Evolutionary conservation across 2,329 filamentous ascomycete species (phyloP).

Genomic region (Colletotrichum melonis): DNA sequence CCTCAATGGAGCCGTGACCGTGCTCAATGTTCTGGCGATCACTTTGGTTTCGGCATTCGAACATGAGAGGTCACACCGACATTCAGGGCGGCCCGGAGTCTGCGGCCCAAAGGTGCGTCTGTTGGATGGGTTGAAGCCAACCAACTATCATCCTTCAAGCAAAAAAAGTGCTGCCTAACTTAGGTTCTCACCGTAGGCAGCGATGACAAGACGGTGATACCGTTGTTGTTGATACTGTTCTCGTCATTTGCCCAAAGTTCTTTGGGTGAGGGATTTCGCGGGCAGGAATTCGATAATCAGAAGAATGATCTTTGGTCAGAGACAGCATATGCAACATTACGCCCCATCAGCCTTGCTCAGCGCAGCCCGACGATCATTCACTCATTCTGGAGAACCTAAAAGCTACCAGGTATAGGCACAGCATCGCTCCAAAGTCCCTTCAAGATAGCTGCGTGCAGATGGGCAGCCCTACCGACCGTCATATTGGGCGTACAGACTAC

Average conservation of each 20-base stretch:
- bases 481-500: slow-evolving; percentile 1
- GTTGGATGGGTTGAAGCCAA: neutral
- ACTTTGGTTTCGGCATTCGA: neutral
- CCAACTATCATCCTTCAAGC: neutral
- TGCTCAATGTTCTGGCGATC: neutral
- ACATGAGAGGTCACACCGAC: neutral
- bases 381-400: neutral
- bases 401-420: neutral
- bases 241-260: neutral
- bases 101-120: neutral
- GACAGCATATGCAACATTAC: neutral
- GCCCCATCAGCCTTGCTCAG: neutral
- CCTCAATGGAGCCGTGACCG: slow-evolving; percentile 11
- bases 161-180: neutral
- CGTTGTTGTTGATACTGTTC: slow-evolving; percentile 2
- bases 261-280: slow-evolving; percentile 2
- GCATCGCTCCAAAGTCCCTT: neutral
- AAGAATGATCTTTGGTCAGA: neutral
- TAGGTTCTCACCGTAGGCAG: neutral
- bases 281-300: neutral
- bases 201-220: neutral
- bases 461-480: slow-evolving; percentile 14
- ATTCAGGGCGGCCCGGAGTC: neutral
- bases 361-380: neutral
- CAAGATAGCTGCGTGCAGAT: neutral